Evolutionary conservation across 2,329 filamentous ascomycete species (phyloP).

Genomic region (Metarhizium guizhouense): DNA sequence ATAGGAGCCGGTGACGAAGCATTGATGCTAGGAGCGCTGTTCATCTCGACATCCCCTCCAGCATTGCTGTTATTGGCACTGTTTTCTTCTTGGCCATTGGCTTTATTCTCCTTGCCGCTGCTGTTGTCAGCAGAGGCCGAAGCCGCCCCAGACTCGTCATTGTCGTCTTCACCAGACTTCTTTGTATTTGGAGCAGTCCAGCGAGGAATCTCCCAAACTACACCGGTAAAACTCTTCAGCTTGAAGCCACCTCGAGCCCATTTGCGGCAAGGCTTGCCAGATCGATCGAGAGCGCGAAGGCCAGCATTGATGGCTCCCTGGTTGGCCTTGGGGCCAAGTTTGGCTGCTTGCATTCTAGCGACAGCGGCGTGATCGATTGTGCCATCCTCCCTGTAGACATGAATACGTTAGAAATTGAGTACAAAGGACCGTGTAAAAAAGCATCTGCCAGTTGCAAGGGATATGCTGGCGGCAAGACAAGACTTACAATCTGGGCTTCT

Average conservation of each 20-base stretch:
- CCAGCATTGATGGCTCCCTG: constrained; percentile 96
- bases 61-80: constrained; percentile 37
- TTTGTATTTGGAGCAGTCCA: constrained; percentile 67
- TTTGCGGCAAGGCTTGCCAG: constrained; percentile 82
- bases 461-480: not conserved
- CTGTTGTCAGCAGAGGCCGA: constrained; percentile 39
- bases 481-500: constrained; percentile 87
- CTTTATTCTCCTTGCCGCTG: constrained; percentile 57
- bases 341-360: constrained; percentile 45
- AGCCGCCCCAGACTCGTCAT: constrained; percentile 35
- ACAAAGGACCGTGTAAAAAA: not conserved
- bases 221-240: constrained; percentile 88
- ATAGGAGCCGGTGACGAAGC: constrained; percentile 43
- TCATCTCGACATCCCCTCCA: constrained; percentile 43
- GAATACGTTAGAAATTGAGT: constrained; percentile 18
- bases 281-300: constrained; percentile 85
- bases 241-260: constrained; percentile 79
- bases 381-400: constrained; percentile 49
- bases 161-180: constrained; percentile 34
- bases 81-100: constrained; percentile 43
- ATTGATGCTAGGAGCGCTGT: constrained; percentile 40
- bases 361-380: constrained; percentile 48
- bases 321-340: constrained; percentile 92
- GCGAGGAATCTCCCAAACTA: constrained; percentile 69
- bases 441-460: not conserved